Percentiles rank a stretch among this genome's conserved stretches.
These are phyloP conservation scores for Boletellus deceptivus DNA, from an alignment of 1,284 basidiomycete genomes.

Conservation along the genomic window DNA sequence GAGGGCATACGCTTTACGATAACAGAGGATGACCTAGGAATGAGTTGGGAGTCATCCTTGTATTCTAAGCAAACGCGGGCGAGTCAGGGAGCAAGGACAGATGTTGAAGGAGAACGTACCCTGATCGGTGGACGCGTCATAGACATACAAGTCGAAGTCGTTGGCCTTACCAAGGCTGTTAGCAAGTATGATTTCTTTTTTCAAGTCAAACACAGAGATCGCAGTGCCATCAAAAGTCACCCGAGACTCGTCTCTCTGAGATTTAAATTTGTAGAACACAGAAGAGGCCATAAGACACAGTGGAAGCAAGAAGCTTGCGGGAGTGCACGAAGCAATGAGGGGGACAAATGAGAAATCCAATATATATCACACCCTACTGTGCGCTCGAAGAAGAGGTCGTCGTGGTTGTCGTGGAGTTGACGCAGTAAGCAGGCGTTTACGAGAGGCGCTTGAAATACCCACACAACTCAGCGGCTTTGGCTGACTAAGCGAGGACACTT, in stretches of 20 bases:
- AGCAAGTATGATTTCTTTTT: conserved; percentile 95
- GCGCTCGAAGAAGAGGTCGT: conserved; percentile 7
- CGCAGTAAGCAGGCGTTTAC: conserved; percentile 12
- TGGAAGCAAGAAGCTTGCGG: conserved; percentile 10
- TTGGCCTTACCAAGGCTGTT: conserved; percentile 95
- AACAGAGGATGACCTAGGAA: conserved; percentile 93
- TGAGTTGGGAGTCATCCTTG: conserved; percentile 87
- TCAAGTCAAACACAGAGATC: conserved; percentile 98
- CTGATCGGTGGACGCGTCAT: conserved; percentile 83
- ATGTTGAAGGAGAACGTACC: conserved; percentile 48
- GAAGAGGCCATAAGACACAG: conserved; percentile 75
- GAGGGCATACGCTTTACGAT: conserved; percentile 90
- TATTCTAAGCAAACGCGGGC: conserved; percentile 59
- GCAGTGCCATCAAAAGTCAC: conserved; percentile 98
- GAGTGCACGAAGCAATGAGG: conserved; percentile 16
- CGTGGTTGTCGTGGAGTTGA: conserved; percentile 14
- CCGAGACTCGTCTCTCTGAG: conserved; percentile 90
- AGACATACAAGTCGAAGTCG: conserved; percentile 93
- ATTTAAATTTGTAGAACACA: conserved; percentile 98
- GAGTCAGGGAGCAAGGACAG: background rate
- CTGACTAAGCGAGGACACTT: conserved; percentile 20
- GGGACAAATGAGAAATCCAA: conserved; percentile 10
- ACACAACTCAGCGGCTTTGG: conserved; percentile 8
- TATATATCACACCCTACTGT: conserved; percentile 25
- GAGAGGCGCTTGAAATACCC: conserved; percentile 21